A percentile compares a stretch with the other conserved stretches of the same genome.
Evolutionary conservation across 495 filamentous ascomycete genomes (phyloP).

Genomic region (Aspergillus cristatus): DNA sequence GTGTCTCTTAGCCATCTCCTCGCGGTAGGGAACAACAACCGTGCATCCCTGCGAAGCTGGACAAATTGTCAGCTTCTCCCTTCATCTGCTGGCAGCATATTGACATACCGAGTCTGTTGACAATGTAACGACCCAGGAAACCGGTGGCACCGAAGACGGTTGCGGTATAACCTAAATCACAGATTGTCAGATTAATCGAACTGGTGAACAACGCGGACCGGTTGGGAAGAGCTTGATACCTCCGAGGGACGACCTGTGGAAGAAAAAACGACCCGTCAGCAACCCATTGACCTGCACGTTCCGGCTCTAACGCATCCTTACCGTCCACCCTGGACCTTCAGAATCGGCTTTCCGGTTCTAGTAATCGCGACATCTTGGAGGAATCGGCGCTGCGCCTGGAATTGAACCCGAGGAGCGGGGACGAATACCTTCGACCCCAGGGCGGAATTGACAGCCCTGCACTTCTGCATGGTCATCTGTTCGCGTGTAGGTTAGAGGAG

Average conservation of each 20-base stretch:
- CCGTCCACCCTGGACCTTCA: constrained; percentile 77
- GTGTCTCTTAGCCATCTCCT: constrained; percentile 96
- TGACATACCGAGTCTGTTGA: constrained; percentile 78
- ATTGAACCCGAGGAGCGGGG: constrained; percentile 34
- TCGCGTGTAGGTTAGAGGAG: constrained; percentile 17
- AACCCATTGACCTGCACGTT: not conserved
- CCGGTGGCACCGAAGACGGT: constrained; percentile 98
- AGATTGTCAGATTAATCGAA: constrained; percentile 16
- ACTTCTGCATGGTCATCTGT: constrained; percentile 45
- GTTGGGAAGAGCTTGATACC: constrained; percentile 43
- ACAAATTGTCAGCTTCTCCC: constrained; percentile 21
- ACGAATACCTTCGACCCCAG: constrained; percentile 33
- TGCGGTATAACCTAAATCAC: constrained; percentile 69
- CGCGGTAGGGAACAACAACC: constrained; percentile 85
- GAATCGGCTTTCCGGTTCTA: constrained; percentile 76
- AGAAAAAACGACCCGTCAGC: constrained; percentile 16
- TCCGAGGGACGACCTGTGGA: constrained; percentile 67
- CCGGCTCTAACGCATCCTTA: constrained; percentile 35
- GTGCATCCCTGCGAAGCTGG: constrained; percentile 84
- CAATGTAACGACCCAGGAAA: constrained; percentile 93
- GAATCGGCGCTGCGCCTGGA: constrained; percentile 41
- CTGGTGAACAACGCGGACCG: constrained; percentile 9
- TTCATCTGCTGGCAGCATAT: constrained; percentile 3
- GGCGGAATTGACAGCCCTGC: constrained; percentile 37
- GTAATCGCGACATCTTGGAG: constrained; percentile 77